Evolutionary conservation across 768 basidiomycete genomes (phyloP).

Genomic region (Leccinum incarnatum): DNA sequence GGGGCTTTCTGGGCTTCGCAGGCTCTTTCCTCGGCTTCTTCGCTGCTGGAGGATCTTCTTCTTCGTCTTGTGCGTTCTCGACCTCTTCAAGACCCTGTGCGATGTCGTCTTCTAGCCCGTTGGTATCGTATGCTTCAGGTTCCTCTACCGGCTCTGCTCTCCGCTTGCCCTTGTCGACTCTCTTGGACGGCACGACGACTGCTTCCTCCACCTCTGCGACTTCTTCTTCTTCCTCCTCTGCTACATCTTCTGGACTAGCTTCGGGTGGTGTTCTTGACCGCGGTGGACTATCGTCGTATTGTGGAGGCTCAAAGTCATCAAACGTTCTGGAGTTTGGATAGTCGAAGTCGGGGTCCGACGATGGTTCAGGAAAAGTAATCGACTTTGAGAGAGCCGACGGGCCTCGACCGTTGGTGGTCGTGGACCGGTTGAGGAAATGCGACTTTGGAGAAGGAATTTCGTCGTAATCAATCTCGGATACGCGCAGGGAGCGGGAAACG

Average conservation of each 20-base stretch:
- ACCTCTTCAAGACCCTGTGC: constrained; percentile 41
- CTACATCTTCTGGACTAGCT: constrained; percentile 45
- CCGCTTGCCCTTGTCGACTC: constrained; percentile 41
- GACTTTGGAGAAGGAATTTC: constrained; percentile 57
- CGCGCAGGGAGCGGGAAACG: constrained; percentile 47
- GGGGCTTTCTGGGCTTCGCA: constrained; percentile 30
- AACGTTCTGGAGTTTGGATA: constrained; percentile 18
- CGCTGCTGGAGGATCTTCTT: constrained; percentile 30
- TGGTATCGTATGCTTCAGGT: constrained; percentile 14
- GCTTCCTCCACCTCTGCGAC: constrained; percentile 34
- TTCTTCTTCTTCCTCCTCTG: constrained; percentile 27
- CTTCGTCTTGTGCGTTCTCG: constrained; percentile 52
- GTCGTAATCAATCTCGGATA: constrained; percentile 60
- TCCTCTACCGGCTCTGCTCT: constrained; percentile 28
- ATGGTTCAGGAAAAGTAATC: constrained; percentile 20
- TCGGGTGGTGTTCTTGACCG: constrained; percentile 45
- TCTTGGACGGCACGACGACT: constrained; percentile 22
- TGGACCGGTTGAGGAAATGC: constrained; percentile 29
- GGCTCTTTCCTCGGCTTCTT: constrained; percentile 30
- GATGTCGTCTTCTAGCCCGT: constrained; percentile 43
- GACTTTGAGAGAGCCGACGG: constrained; percentile 33
- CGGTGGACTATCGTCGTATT: constrained; percentile 26
- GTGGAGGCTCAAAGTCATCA: constrained; percentile 29
- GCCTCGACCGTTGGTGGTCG: constrained; percentile 35
- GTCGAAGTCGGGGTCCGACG: constrained; percentile 26